Evolutionary conservation across 805 yeast genomes (phyloP).

Genomic region (Pichia phayaonensis): DNA sequence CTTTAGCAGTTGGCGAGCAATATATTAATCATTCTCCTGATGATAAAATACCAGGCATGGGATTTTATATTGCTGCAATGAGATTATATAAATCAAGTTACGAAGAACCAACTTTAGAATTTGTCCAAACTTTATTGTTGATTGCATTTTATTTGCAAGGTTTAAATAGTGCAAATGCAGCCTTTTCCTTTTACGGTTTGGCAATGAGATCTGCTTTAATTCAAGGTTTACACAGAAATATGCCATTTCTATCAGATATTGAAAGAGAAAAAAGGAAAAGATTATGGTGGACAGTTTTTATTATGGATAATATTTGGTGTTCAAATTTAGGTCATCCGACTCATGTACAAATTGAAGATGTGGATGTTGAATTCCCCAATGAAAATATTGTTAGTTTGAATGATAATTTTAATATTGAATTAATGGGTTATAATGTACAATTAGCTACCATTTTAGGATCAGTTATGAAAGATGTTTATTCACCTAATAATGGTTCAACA

Average conservation of each 20-base stretch:
- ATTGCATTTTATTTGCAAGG: constrained; percentile 30
- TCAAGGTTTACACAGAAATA: constrained; percentile 25
- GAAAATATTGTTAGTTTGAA: constrained; percentile 16
- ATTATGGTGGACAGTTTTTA: constrained; percentile 31
- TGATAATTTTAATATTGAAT: constrained; percentile 24
- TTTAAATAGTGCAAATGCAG: constrained; percentile 27
- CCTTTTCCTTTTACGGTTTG: constrained; percentile 26
- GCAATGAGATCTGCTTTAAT: constrained; percentile 25
- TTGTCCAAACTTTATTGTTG: constrained; percentile 24
- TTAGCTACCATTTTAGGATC: constrained; percentile 16
- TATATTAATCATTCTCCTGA: constrained; percentile 11
- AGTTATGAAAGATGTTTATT: constrained; percentile 24
- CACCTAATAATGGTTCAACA: constrained; percentile 14
- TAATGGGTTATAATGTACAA: constrained; percentile 18
- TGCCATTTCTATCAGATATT: constrained; percentile 5
- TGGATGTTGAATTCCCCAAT: constrained; percentile 20
- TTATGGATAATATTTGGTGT: constrained; percentile 27
- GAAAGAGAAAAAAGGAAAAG: constrained; percentile 27
- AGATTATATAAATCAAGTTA: constrained; percentile 14
- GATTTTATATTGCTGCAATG: constrained; percentile 24
- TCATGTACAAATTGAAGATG: constrained; percentile 26
- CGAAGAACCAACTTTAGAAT: constrained; percentile 25
- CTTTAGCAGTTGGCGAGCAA: constrained; percentile 17
- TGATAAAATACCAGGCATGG: constrained; percentile 21
- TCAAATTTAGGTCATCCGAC: constrained; percentile 28